A percentile compares a stretch with the other conserved stretches of the same genome.
Evolutionary conservation across 2,329 filamentous ascomycete species (phyloP).

Genomic region (Tolypocladium ovalisporum): DNA sequence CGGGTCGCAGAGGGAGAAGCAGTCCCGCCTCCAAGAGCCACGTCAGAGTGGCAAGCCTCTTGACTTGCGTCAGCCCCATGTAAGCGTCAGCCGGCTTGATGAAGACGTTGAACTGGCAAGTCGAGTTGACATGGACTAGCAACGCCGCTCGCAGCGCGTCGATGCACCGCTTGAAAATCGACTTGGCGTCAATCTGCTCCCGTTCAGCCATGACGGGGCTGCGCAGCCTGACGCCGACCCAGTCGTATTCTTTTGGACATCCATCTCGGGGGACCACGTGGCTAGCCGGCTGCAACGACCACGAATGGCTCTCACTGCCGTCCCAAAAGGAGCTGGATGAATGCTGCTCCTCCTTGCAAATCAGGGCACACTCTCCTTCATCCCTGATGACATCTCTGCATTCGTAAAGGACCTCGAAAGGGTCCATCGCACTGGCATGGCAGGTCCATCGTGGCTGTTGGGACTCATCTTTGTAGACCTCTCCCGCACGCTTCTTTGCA

Average conservation of each 20-base stretch:
- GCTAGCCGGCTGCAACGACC: constrained; percentile 7
- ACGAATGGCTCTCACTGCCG: neutral
- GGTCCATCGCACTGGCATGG: constrained; percentile 5
- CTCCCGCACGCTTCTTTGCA: constrained; percentile 6
- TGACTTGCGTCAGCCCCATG: constrained; percentile 1
- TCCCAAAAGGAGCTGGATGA: neutral
- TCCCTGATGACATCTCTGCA: neutral
- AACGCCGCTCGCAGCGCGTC: constrained; percentile 6
- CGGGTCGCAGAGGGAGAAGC: constrained; percentile 1
- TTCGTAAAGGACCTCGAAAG: neutral
- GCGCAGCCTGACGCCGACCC: constrained; percentile 14
- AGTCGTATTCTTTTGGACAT: constrained; percentile 12
- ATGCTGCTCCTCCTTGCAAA: constrained; percentile 3
- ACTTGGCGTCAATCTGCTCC: neutral
- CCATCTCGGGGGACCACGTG: constrained; percentile 2
- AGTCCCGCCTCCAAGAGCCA: constrained; percentile 7
- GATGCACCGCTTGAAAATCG: constrained; percentile 1
- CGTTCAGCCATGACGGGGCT: constrained; percentile 5
- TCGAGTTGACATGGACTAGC: constrained; percentile 13
- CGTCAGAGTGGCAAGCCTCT: constrained; percentile 6
- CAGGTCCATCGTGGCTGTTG: constrained; percentile 8
- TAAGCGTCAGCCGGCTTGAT: neutral
- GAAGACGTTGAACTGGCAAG: constrained; percentile 9
- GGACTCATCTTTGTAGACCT: neutral
- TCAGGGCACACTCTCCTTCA: neutral